phyloP scores from a whole-genome alignment of 1,284 basidiomycete species.

The Cutaneotrichosporon sp. region DNA sequence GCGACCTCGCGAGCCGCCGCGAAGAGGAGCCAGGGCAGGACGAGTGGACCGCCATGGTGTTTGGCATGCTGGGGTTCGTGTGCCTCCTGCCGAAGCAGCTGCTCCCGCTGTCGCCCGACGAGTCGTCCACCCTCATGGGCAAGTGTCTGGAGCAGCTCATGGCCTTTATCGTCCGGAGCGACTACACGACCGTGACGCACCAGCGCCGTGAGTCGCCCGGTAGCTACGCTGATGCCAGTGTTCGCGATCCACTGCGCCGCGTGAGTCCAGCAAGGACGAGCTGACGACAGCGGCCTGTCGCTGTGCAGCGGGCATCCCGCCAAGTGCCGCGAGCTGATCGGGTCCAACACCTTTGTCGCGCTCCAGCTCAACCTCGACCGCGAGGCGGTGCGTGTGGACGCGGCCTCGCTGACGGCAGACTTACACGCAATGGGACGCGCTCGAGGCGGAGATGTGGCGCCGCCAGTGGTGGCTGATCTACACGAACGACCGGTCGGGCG shows the following conservation, averaged over 20 bases:
- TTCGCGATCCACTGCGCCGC: not conserved
- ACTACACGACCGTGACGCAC: not conserved
- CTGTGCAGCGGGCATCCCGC: not conserved
- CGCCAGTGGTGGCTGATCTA: constrained; percentile 18
- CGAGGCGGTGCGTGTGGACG: not conserved
- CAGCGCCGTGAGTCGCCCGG: constrained; percentile 12
- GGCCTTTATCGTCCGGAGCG: not conserved
- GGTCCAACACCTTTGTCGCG: constrained; percentile 11
- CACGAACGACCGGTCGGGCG: constrained; percentile 5
- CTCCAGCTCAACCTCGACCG: constrained; percentile 12
- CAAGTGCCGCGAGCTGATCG: constrained; percentile 9
- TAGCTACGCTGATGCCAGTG: not conserved
- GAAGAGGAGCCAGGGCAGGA: constrained; percentile 68
- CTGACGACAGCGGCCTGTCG: not conserved
- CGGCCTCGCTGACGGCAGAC: not conserved
- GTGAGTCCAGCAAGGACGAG: not conserved
- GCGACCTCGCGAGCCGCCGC: constrained; percentile 68
- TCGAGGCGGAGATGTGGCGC: constrained; percentile 14
- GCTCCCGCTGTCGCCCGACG: constrained; percentile 15
- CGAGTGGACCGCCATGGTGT: constrained; percentile 74
- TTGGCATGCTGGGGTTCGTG: constrained; percentile 78
- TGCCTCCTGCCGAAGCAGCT: constrained; percentile 57
- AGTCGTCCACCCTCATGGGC: constrained; percentile 18
- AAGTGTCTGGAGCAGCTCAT: constrained; percentile 14
- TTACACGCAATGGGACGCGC: not conserved